phyloP scores from a whole-genome alignment of 139 green algal genomes.

The Coccomyxa sp. region DNA sequence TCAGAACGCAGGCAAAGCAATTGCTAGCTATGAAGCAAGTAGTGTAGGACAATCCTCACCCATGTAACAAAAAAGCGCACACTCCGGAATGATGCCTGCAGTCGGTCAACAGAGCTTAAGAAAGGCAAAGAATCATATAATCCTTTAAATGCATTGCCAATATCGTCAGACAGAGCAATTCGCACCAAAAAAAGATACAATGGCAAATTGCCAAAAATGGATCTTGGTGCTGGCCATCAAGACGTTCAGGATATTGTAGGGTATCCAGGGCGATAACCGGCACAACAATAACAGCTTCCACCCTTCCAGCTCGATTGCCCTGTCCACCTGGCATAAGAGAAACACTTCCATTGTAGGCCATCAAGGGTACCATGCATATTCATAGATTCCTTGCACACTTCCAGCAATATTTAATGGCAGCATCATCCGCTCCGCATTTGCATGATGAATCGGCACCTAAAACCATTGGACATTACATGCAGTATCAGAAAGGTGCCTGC shows the following conservation, averaged over 20 bases:
- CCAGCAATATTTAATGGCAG: background rate
- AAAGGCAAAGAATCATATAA: background rate
- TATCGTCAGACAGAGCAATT: background rate
- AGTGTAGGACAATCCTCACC: background rate
- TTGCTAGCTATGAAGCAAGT: background rate
- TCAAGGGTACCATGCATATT: background rate
- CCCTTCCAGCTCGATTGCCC: conserved; percentile 42
- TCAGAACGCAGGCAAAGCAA: background rate
- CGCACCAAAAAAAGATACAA: conserved; percentile 32
- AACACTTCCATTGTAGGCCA: background rate
- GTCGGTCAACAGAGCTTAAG: background rate
- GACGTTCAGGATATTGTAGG: conserved; percentile 65
- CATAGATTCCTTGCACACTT: background rate
- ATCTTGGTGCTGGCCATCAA: conserved; percentile 45
- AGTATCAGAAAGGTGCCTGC: background rate
- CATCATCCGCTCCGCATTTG: background rate
- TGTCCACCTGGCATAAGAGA: conserved; percentile 28
- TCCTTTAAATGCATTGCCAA: background rate
- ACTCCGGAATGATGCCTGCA: conserved; percentile 31
- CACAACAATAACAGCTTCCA: conserved; percentile 49
- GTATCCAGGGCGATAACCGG: conserved; percentile 46
- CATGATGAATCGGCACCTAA: background rate
- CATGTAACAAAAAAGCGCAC: conserved; percentile 16
- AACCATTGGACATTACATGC: background rate
- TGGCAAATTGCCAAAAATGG: conserved; percentile 36